Base-by-base conservation (phyloP, 2,329 filamentous ascomycete species). In the Paradendryphiella salina region DNA sequence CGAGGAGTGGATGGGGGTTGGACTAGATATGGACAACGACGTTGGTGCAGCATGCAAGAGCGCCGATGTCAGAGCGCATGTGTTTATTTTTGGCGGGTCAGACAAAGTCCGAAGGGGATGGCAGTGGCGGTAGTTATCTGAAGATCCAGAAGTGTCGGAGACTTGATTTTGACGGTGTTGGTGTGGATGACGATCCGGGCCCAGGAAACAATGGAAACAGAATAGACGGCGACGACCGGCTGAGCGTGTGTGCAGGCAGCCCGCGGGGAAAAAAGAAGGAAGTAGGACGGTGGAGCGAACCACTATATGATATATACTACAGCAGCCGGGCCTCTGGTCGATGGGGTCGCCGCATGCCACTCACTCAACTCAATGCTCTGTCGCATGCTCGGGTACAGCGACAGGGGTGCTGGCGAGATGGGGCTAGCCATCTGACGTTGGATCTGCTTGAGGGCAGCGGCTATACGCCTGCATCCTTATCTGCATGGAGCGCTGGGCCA, bases 21-120 rank as follows among this genome's bases (percentile, higher is more conserved):
- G 61, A 41, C 46, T 60, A 63, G 63, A 65, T 64, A 65, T 67
- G 61, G 60, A 66, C 56, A 54, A 53, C 40, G 55, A 42, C 26
- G 50, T 43, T 60, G 54, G 63, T 64, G 62, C 53, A 48, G 65
- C 63, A 35, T 54, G 47, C 49, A 49, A 45, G 48, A 37, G 50
- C 44, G 55, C 55, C 42, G 54, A 55, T 55, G 54, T 26, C 43
- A 47, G 49, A 39, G 47, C 35, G 44, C 45, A 42, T 29, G 46
- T 56, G 46, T 49, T 50, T 51, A 15, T 2, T 7, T 23, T 50
- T 48, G 57, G 45, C 56, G 50, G 36, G 53, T 50, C 35, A 50
- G 47, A 53, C 53, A 34, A 15, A 5, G 45, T 45, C 49, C 42
- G 48, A 52, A 52, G 17, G 11, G 23, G 6, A 9, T 9, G 23